Conservation (phyloP, 2,329 filamentous ascomycete species). For the Sarocladium oryzae region DNA sequence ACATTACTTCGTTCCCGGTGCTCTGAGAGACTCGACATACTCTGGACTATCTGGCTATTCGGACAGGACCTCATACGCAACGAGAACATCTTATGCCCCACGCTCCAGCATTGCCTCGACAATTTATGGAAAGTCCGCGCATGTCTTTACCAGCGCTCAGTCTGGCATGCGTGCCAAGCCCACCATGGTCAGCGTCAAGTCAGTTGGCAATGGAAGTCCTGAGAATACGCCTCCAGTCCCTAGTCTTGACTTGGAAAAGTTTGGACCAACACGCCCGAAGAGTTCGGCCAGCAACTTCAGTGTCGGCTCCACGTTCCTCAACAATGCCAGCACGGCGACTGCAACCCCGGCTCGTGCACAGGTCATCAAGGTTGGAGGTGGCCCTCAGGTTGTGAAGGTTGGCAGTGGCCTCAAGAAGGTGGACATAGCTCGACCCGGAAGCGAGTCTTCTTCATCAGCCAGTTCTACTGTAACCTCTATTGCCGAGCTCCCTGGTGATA, state of each 20-base stretch:
- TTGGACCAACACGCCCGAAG: constrained; percentile 39
- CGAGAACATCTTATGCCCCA: constrained; percentile 48
- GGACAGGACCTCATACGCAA: constrained; percentile 55
- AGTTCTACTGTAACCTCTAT: constrained; percentile 1
- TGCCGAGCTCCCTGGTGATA: constrained; percentile 6
- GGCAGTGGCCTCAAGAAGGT: constrained; percentile 39
- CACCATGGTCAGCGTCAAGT: constrained; percentile 88
- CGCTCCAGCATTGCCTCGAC: constrained; percentile 81
- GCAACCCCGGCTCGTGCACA: constrained; percentile 50
- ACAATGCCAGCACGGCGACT: constrained; percentile 50
- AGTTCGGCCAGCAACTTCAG: constrained; percentile 56
- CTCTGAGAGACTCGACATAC: constrained; percentile 86
- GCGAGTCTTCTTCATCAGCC: neutral
- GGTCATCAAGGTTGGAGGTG: constrained; percentile 51
- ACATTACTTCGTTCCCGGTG: constrained; percentile 88
- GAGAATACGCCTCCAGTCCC: constrained; percentile 64
- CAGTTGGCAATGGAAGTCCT: constrained; percentile 49
- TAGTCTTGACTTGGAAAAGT: constrained; percentile 59
- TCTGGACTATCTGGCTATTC: constrained; percentile 64
- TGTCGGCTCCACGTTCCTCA: constrained; percentile 62
- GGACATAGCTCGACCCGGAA: constrained; percentile 29
- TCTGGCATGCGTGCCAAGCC: constrained; percentile 76
- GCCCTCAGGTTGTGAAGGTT: constrained; percentile 39
- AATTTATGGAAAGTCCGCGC: constrained; percentile 85
- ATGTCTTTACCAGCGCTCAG: constrained; percentile 75